phyloP scores from a whole-genome alignment of 2,329 filamentous ascomycete species.

The Diaporthe citri region DNA sequence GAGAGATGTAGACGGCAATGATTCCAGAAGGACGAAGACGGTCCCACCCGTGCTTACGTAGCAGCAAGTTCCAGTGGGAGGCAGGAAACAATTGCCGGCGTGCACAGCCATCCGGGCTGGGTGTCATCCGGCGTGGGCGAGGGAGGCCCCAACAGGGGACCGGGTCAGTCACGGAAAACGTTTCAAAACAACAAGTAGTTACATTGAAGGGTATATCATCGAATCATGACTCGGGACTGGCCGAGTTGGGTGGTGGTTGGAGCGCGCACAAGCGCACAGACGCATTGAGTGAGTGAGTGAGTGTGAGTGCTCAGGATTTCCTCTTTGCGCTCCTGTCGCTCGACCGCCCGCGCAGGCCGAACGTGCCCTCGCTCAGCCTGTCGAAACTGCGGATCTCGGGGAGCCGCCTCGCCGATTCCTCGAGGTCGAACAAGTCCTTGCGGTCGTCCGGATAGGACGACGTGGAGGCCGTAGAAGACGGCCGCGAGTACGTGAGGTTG shows the following conservation, averaged over 20 bases:
- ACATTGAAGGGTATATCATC: constrained; percentile 28
- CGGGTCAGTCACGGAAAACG: constrained; percentile 17
- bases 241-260: background rate
- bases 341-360: constrained; percentile 29
- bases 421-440: constrained; percentile 9
- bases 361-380: constrained; percentile 35
- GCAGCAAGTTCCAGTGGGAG: background rate
- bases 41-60: background rate
- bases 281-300: background rate
- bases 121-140: background rate
- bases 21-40: background rate
- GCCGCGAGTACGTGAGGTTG: constrained; percentile 11
- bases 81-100: constrained; percentile 1
- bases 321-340: constrained; percentile 20
- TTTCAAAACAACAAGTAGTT: constrained; percentile 30
- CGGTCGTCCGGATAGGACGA: background rate
- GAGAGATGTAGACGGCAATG: background rate
- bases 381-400: constrained; percentile 30
- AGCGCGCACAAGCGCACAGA: background rate
- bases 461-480: constrained; percentile 3
- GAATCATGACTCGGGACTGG: constrained; percentile 22
- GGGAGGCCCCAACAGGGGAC: background rate
- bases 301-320: constrained; percentile 9
- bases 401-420: background rate
- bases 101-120: constrained; percentile 25